phyloP scores from a whole-genome alignment of 441 rosid genomes.

The Populus hybrid region DNA sequence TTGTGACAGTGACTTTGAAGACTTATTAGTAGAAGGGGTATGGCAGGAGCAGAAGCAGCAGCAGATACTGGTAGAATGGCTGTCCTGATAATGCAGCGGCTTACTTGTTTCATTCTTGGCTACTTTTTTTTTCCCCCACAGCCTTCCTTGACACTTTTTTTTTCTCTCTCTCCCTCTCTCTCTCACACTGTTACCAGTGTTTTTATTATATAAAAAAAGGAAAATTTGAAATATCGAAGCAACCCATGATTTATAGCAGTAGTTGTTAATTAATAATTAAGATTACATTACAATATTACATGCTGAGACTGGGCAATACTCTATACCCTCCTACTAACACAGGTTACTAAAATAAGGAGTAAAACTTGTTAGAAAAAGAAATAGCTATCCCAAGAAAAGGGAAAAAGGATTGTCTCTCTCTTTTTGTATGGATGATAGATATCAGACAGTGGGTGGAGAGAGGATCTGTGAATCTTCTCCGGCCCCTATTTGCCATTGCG shows the following conservation, averaged over 20 bases:
- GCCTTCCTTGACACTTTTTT: not conserved
- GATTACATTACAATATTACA: too few relatives aligned
- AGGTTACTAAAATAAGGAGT: not conserved
- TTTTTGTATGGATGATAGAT: not conserved
- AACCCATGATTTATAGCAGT: too few relatives aligned
- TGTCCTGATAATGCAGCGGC: conserved; percentile 27
- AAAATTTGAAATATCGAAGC: not conserved
- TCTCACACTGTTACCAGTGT: not conserved
- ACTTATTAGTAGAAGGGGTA: not conserved
- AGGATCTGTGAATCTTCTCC: conserved; percentile 9
- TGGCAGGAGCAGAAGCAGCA: not conserved
- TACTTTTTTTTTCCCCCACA: not conserved
- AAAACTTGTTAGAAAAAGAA: not conserved
- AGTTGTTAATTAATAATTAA: too few relatives aligned
- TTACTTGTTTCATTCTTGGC: conserved; percentile 45
- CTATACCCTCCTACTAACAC: not conserved
- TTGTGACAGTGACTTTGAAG: conserved; percentile 15
- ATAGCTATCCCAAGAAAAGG: not conserved
- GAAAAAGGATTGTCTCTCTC: not conserved
- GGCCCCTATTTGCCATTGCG: conserved; percentile 3
- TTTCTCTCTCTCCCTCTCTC: not conserved
- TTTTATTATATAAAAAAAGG: not conserved
- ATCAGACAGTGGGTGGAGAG: not conserved
- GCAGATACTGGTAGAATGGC: not conserved
- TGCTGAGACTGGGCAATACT: too few relatives aligned